phyloP scores from a whole-genome alignment of 1,284 basidiomycete species.

The Ceratobasidium sp. region DNA sequence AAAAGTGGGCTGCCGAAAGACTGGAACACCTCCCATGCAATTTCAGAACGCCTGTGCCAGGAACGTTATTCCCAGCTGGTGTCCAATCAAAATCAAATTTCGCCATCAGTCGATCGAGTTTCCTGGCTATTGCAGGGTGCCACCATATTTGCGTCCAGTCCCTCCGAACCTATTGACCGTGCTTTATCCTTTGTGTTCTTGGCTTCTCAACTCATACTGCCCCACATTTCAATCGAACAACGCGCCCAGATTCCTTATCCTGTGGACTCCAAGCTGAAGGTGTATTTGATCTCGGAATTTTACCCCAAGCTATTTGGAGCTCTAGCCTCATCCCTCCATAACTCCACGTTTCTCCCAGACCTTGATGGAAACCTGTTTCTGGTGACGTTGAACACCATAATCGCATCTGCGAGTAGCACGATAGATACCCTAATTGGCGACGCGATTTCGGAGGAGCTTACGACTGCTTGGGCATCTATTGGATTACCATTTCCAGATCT shows the following conservation, averaged over 20 bases:
- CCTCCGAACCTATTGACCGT: constrained; percentile 38
- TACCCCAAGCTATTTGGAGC: constrained; percentile 59
- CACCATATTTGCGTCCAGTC: constrained; percentile 33
- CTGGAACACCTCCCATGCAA: constrained; percentile 50
- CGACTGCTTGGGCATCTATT: constrained; percentile 54
- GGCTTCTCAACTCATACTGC: constrained; percentile 63
- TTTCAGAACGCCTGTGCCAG: constrained; percentile 45
- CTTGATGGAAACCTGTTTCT: constrained; percentile 68
- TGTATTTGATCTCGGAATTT: constrained; percentile 57
- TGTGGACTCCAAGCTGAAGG: constrained; percentile 56
- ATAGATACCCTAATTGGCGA: constrained; percentile 55
- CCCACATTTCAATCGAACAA: constrained; percentile 60
- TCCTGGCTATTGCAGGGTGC: background rate
- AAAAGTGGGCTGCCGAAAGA: constrained; percentile 49
- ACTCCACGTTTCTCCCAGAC: constrained; percentile 56
- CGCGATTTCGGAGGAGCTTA: constrained; percentile 52
- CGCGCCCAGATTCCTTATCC: constrained; percentile 59
- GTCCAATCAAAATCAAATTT: background rate
- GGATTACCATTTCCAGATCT: constrained; percentile 53
- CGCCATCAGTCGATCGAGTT: background rate
- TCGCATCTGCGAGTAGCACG: constrained; percentile 25
- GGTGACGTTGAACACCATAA: constrained; percentile 59
- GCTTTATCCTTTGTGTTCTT: constrained; percentile 58
- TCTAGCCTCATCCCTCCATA: constrained; percentile 54
- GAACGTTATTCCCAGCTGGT: constrained; percentile 43